Conservation (phyloP, 371 early-diverging fungal genomes). For the Zopfochytrium polystomum region DNA sequence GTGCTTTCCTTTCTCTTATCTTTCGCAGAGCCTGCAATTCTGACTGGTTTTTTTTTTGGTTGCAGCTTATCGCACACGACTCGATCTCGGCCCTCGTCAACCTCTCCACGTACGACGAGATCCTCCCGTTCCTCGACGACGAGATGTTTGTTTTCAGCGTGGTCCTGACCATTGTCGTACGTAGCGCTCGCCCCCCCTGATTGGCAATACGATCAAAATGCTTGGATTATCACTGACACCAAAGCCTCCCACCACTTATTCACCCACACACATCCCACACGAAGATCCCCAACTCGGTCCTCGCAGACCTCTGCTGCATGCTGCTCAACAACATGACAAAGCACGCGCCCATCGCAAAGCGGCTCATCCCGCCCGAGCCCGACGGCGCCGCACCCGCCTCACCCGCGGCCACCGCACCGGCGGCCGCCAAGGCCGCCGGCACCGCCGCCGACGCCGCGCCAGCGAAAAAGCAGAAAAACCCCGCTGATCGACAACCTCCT, state of each 20-base stretch:
- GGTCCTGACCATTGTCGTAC: constrained; percentile 49
- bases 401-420: background rate
- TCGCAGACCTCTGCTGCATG: constrained; percentile 85
- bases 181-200: too few species aligned
- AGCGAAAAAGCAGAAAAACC: constrained; percentile 11
- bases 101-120: constrained; percentile 64
- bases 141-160: constrained; percentile 64
- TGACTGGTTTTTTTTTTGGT: background rate
- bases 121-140: constrained; percentile 62
- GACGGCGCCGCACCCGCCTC: constrained; percentile 17
- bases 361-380: constrained; percentile 45
- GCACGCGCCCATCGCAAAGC: constrained; percentile 53
- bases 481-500: constrained; percentile 75
- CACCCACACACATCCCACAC: background rate
- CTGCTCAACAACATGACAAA: constrained; percentile 88
- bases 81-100: constrained; percentile 81
- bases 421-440: background rate
- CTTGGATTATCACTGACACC: background rate
- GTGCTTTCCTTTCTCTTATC: constrained; percentile 10
- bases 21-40: background rate
- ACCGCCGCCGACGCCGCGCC: background rate
- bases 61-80: constrained; percentile 80
- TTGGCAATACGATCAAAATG: background rate
- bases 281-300: constrained; percentile 58
- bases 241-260: background rate